A percentile compares a stretch with the other conserved stretches of the same genome.
phyloP scores from a whole-genome alignment of 768 basidiomycete genomes.

The Solioccasus polychromus region DNA sequence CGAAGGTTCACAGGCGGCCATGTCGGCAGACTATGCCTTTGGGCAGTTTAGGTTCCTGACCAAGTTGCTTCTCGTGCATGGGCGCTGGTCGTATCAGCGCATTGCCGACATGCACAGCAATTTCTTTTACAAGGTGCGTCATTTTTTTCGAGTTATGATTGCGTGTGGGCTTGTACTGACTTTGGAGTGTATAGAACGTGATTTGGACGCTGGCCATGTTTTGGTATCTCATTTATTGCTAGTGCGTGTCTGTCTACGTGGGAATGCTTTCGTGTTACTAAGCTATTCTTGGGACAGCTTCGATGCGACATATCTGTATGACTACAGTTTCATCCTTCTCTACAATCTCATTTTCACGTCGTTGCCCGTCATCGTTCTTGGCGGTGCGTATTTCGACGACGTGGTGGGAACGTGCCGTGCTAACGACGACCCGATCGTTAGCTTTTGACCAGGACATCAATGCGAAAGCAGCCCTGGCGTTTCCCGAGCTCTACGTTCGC shows the following conservation, averaged over 20 bases:
- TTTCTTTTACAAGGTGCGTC: constrained; percentile 93
- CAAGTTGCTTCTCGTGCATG: constrained; percentile 88
- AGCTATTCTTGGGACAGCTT: constrained; percentile 52
- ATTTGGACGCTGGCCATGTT: constrained; percentile 94
- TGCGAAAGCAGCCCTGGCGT: constrained; percentile 83
- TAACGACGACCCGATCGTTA: constrained; percentile 11
- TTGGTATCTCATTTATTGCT: constrained; percentile 90
- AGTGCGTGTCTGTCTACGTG: constrained; percentile 39
- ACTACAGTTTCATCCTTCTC: constrained; percentile 90
- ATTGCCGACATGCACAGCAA: constrained; percentile 96
- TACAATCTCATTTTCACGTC: constrained; percentile 94
- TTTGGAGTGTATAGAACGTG: constrained; percentile 61
- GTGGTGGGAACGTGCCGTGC: neutral
- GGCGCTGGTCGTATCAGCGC: constrained; percentile 95
- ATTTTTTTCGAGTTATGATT: neutral
- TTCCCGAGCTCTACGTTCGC: constrained; percentile 93
- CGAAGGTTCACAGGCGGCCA: constrained; percentile 96
- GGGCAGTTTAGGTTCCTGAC: constrained; percentile 95
- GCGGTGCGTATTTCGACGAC: constrained; percentile 50
- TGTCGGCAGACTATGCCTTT: constrained; percentile 99
- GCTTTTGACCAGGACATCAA: constrained; percentile 97
- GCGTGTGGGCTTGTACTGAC: neutral
- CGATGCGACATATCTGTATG: constrained; percentile 91
- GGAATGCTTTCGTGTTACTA: constrained; percentile 5
- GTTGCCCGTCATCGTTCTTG: constrained; percentile 85